These are phyloP conservation scores for Mycosarcoma mackinlayi DNA, from an alignment of 1,284 basidiomycete genomes.

Conservation along the genomic window DNA sequence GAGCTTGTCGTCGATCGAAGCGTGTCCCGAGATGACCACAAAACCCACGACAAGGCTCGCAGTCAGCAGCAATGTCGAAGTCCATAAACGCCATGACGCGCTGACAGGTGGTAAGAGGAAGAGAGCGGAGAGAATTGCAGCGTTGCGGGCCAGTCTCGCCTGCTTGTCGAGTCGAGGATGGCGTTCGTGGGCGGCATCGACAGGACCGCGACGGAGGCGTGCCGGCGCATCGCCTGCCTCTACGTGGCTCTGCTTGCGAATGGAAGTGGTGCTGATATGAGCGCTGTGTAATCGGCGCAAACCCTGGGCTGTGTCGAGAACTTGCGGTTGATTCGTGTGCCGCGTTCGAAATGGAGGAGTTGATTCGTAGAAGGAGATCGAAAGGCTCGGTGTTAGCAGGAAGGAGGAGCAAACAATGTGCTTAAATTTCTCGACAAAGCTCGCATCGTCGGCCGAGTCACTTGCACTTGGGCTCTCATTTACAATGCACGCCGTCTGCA, in stretches of 20 bases:
- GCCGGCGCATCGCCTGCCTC: constrained; percentile 23
- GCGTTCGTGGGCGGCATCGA: not conserved
- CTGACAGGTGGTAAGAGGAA: constrained; percentile 32
- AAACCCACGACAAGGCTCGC: constrained; percentile 27
- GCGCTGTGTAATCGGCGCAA: constrained; percentile 1
- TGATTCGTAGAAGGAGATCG: constrained; percentile 64
- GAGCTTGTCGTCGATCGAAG: constrained; percentile 27
- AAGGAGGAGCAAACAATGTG: constrained; percentile 64
- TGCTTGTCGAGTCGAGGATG: constrained; percentile 28
- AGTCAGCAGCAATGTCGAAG: constrained; percentile 22
- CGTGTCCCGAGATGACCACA: constrained; percentile 29
- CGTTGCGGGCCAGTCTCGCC: constrained; percentile 29
- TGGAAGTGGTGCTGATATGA: constrained; percentile 4
- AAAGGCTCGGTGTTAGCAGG: constrained; percentile 61
- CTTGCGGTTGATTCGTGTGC: not conserved
- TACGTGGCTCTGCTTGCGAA: constrained; percentile 14
- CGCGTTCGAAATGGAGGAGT: constrained; percentile 14
- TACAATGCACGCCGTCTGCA: too few species aligned
- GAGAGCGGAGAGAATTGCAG: constrained; percentile 19
- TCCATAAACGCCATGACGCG: constrained; percentile 28
- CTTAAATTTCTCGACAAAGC: constrained; percentile 64
- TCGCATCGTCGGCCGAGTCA: constrained; percentile 3
- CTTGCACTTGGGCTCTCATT: too few species aligned
- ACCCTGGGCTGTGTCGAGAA: too few species aligned
- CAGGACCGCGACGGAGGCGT: not conserved